A percentile compares a stretch with the other conserved stretches of the same genome.
These are phyloP conservation scores for Populus trichocarpa DNA, from an alignment of 441 rosid genomes.

Conservation along the genomic window DNA sequence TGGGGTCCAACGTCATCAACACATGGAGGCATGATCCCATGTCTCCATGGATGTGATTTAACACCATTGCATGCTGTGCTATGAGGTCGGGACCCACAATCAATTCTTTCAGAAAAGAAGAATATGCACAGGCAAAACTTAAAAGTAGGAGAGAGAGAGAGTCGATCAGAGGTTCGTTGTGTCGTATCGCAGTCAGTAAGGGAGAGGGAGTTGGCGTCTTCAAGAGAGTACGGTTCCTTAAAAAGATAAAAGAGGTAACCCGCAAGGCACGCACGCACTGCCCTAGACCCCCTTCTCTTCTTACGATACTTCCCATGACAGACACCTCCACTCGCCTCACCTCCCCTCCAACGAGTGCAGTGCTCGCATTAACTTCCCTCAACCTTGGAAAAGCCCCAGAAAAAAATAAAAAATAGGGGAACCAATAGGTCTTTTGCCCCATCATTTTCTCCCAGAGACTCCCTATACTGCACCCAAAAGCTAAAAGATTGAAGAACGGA, in stretches of 20 bases:
- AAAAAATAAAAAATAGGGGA: neutral
- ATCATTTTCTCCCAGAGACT: neutral
- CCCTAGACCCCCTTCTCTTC: neutral
- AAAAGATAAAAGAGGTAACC: slow-evolving; percentile 23
- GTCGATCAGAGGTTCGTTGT: slow-evolving; percentile 9
- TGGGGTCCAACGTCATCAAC: slow-evolving; percentile 1
- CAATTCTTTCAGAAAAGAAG: neutral
- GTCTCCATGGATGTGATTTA: slow-evolving; percentile 25
- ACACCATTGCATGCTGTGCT: slow-evolving; percentile 9
- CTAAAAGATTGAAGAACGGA: neutral
- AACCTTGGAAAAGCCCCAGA: neutral
- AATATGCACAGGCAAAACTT: neutral
- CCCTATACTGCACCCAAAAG: neutral
- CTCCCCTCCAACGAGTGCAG: neutral
- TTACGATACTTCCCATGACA: neutral
- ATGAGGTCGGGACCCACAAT: slow-evolving; percentile 9
- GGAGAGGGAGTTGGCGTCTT: neutral
- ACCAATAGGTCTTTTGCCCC: neutral
- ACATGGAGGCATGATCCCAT: slow-evolving; percentile 18
- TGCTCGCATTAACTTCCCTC: neutral
- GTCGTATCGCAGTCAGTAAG: slow-evolving; percentile 33
- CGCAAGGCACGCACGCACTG: slow-evolving; percentile 40
- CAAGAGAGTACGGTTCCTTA: neutral
- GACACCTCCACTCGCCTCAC: neutral
- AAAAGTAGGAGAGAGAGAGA: neutral